These are phyloP conservation scores for Claviceps fusiformis DNA, from an alignment of 2,329 filamentous ascomycete species.

Conservation along the genomic window DNA sequence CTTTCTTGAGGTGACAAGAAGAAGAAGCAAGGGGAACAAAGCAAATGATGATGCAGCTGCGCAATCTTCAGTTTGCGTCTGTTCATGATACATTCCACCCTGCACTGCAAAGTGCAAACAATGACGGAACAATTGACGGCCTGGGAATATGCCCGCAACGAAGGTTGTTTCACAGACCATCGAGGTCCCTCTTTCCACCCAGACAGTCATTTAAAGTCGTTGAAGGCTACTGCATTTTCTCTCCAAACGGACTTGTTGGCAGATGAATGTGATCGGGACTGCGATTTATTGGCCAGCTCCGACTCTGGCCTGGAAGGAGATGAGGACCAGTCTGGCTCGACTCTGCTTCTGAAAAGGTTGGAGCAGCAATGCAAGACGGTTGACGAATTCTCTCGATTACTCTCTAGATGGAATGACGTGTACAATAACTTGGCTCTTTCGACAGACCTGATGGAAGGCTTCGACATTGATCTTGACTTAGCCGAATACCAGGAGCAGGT, in stretches of 20 bases:
- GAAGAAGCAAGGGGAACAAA: neutral
- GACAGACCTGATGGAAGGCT: conserved; percentile 1
- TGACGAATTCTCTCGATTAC: neutral
- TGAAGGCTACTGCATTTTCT: conserved; percentile 6
- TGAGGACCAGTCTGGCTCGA: neutral
- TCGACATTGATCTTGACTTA: conserved; percentile 1
- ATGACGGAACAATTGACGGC: neutral
- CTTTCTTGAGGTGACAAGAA: neutral
- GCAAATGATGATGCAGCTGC: neutral
- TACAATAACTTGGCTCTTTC: neutral
- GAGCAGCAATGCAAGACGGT: neutral
- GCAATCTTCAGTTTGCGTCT: neutral
- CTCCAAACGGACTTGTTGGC: neutral
- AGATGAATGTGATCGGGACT: neutral
- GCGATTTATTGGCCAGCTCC: neutral
- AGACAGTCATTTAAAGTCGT: conserved; percentile 9
- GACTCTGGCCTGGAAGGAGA: neutral
- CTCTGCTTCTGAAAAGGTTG: neutral
- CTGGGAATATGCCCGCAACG: conserved; percentile 13
- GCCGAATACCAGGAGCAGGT: conserved; percentile 1
- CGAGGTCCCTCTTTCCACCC: conserved; percentile 15
- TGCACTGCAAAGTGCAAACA: neutral
- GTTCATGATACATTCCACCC: neutral
- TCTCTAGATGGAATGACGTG: conserved; percentile 1
- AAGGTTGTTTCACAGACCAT: conserved; percentile 16